Base-by-base conservation (phyloP, 2,329 filamentous ascomycete species). In the Neonectria coccinea region DNA sequence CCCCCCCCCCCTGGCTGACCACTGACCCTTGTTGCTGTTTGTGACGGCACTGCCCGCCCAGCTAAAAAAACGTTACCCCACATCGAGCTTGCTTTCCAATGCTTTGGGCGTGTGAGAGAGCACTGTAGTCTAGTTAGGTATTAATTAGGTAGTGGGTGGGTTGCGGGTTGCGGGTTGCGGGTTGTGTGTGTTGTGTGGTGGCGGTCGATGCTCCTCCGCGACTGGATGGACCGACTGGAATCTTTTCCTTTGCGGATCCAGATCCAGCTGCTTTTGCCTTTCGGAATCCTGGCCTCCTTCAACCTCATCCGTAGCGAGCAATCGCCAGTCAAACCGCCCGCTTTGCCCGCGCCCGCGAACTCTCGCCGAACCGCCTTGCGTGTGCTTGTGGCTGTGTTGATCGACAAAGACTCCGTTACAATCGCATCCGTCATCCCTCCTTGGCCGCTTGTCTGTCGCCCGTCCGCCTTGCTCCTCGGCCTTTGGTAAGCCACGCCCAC, bases 21-120 rank as follows among this genome's bases (percentile, higher is more conserved):
- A 61, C 67, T 67, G 59, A 71, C 69, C 69, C 62, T 67, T 58
- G 63, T 56, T 65, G 67, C 66, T 62, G 66, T 73, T 63, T 72
- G 71, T 73, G 69, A 73, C 71, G 71, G 71, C 71, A 73, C 71
- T 72, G 71, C 71, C 71, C 71, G 71, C 63, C 59, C 64, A 70
- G 64, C 71, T 73, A 73, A 66, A 72, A 51, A 64, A 62, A 66
- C 69, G 64, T 68, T 71, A 72, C 70, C 69, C 71, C 71, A 73
- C 71, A 73, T 68, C 65, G 65, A 73, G 71, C 71, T 72, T 64
- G 64, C 56, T 58, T 48, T 51, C 25, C 25, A 25, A 25, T 25
- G 48, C 65, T 66, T 62, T 69, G 69, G 56, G 64, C 62, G 70
- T 70, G 70, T 70, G 70, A 72, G 71, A 70, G 70, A 67, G 67